Percentiles rank a stretch among this genome's conserved stretches.
Conservation (phyloP, 345 rosid species). For the Geranium brycei region DNA sequence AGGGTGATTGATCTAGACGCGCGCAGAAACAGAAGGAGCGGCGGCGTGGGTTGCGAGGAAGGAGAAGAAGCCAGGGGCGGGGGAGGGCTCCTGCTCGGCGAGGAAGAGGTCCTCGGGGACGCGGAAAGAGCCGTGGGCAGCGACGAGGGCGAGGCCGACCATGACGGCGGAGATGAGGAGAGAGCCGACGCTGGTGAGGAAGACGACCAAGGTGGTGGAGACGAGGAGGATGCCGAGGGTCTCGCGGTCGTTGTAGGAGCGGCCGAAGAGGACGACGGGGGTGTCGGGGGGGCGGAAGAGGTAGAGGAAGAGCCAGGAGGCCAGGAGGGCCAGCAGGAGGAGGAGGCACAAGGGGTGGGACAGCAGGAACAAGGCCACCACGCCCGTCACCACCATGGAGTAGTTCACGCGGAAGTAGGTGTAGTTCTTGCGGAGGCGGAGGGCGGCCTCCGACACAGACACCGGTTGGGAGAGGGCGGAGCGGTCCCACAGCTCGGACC, state of each 20-base stretch:
- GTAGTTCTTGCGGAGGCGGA: conserved; percentile 61
- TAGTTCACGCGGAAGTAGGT: conserved; percentile 54
- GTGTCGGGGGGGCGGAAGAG: conserved; percentile 43
- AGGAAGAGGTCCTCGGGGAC: conserved; percentile 43
- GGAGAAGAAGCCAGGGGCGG: conserved; percentile 33
- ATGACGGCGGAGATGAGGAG: conserved; percentile 36
- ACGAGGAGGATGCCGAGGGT: conserved; percentile 33
- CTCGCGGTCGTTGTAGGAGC: conserved; percentile 33
- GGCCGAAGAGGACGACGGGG: conserved; percentile 36
- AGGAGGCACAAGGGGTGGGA: conserved; percentile 35
- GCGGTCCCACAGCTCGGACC: conserved; percentile 56
- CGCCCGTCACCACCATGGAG: conserved; percentile 18
- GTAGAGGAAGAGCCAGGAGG: conserved; percentile 41
- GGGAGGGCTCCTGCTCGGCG: conserved; percentile 34
- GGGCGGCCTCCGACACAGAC: conserved; percentile 46
- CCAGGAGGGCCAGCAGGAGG: conserved; percentile 31
- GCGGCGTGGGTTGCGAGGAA: conserved; percentile 39
- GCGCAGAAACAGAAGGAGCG: conserved; percentile 21
- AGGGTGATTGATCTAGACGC: conserved; percentile 11
- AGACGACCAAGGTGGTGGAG: conserved; percentile 29
- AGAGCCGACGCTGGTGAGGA: conserved; percentile 45
- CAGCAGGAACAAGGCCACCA: conserved; percentile 31
- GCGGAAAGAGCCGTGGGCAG: conserved; percentile 39
- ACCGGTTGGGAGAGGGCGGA: conserved; percentile 56
- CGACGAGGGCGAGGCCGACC: conserved; percentile 31